Conservation (phyloP, 2,329 filamentous ascomycete species). For the Rosellinia necatrix region DNA sequence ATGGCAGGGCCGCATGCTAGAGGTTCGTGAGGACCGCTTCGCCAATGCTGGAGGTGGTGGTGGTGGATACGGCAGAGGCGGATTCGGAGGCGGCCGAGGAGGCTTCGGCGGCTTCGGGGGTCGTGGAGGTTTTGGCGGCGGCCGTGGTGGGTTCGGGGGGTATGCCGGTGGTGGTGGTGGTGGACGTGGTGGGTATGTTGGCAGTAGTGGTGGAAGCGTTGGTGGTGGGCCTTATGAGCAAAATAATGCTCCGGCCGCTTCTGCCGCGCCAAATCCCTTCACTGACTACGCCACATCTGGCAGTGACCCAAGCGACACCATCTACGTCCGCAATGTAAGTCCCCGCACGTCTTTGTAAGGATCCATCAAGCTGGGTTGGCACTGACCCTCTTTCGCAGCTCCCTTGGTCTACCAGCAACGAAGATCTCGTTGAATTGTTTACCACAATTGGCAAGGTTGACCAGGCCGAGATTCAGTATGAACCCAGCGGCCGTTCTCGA, state of each 20-base stretch:
- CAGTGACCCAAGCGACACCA: conserved; percentile 79
- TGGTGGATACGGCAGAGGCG: conserved; percentile 60
- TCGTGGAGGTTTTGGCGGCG: conserved; percentile 51
- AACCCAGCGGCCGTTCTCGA: conserved; percentile 91
- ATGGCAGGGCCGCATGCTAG: conserved; percentile 91
- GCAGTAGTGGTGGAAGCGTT: conserved; percentile 21
- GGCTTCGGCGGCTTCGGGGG: conserved; percentile 54
- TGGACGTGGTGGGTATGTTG: conserved; percentile 40
- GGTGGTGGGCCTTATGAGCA: conserved; percentile 22
- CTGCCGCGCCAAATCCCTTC: conserved; percentile 80
- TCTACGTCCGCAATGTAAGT: conserved; percentile 97
- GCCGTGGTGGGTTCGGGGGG: conserved; percentile 49
- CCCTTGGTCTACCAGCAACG: conserved; percentile 98
- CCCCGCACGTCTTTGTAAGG: no score
- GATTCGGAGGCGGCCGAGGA: conserved; percentile 52
- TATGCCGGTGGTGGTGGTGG: conserved; percentile 51
- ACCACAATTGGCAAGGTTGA: conserved; percentile 98
- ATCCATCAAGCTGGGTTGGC: no score
- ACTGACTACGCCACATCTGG: conserved; percentile 90
- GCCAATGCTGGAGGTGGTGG: conserved; percentile 67
- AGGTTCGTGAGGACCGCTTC: conserved; percentile 96
- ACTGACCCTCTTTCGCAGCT: conserved; percentile 60
- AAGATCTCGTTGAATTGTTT: conserved; percentile 95
- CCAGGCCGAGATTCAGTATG: conserved; percentile 98
- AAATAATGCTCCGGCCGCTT: conserved; percentile 41